Evolutionary conservation across 352 stramenopile genomes (phyloP).

Genomic region (Peronospora destructor): DNA sequence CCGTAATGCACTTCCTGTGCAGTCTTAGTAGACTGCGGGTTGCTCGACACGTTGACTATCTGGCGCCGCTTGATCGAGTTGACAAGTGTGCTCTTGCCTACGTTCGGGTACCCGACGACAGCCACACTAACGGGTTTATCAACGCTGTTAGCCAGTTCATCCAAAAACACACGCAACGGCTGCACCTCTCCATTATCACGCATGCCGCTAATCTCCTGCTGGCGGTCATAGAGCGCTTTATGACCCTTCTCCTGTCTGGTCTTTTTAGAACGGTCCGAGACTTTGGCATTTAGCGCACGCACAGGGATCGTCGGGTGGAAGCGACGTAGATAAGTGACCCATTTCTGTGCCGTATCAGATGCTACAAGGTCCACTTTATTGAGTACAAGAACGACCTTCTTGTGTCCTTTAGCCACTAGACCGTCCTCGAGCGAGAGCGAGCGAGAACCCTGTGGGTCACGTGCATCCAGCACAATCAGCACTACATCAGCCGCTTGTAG

Average conservation of each 20-base stretch:
- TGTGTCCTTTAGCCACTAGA: slow-evolving; percentile 90
- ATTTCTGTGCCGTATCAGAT: slow-evolving; percentile 88
- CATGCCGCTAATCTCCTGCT: slow-evolving; percentile 56
- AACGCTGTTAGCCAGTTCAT: slow-evolving; percentile 91
- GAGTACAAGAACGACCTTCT: slow-evolving; percentile 96
- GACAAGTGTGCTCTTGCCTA: slow-evolving; percentile 92
- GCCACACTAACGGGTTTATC: slow-evolving; percentile 83
- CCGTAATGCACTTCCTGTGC: slow-evolving; percentile 92
- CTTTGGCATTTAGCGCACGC: slow-evolving; percentile 57
- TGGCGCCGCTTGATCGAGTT: slow-evolving; percentile 90
- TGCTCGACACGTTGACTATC: slow-evolving; percentile 41
- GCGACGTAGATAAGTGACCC: slow-evolving; percentile 89
- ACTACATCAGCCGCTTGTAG: slow-evolving; percentile 59
- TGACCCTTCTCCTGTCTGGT: slow-evolving; percentile 58
- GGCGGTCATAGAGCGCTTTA: slow-evolving; percentile 59
- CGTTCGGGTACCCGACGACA: slow-evolving; percentile 98
- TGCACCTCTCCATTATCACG: slow-evolving; percentile 83
- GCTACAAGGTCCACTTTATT: slow-evolving; percentile 99
- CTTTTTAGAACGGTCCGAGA: slow-evolving; percentile 91
- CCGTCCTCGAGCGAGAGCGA: slow-evolving; percentile 92
- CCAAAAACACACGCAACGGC: slow-evolving; percentile 90
- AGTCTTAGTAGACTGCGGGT: slow-evolving; percentile 71
- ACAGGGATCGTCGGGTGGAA: slow-evolving; percentile 93
- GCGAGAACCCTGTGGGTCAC: slow-evolving; percentile 94
- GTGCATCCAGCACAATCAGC: slow-evolving; percentile 92